Evolutionary conservation across 1,284 basidiomycete species (phyloP), one percentile per base, ranked within the genome.

Genomic region (Cutaneotrichosporon sp.): DNA sequence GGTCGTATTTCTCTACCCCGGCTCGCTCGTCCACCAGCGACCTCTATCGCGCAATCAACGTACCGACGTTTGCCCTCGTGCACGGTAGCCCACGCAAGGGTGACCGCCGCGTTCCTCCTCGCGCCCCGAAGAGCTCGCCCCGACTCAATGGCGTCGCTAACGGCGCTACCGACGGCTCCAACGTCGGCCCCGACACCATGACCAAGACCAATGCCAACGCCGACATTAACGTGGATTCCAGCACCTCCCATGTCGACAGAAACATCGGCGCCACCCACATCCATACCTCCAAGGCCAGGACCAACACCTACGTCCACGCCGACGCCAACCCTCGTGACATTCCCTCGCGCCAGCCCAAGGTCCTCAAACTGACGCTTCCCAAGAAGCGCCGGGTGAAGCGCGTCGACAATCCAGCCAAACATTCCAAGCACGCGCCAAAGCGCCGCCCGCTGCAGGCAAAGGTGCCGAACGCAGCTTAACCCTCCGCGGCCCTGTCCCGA

Each of bases 51-150:
- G 58, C 58, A 32, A 63, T 63, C 62, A 38, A 63, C 36, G 38
- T 53, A 2, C 62, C 62, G 8, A 63, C 51, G 2, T 63, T 63
- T 49, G 62, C 62, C 10, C 62, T 63, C 30, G 50, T 63, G 34
- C 34, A 5, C 16, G 49, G 46, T 36, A 26, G 6, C 26, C 50
- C 50, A 11, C 14, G 14, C 30, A 31, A 30, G 26, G 26, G 26
- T 26, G 26, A 26, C 26, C 14, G 10, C 6, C 14, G 5, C 11
- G 13, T 4, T 14, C 14, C 26, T 13, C 5, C 42, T 18, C 14
- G 42, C 18, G 4, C 42, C 16, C 8, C 18, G 16, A 18, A 21
- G 34, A 8, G 34, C 34, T 36, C 11, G 34, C 11, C 5, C 34
- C 7, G 34, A 13, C 34, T 36, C 34, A 8, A 36, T 36, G 34